These are phyloP conservation scores for Kickxella alabastrina DNA, from an alignment of 192 early-diverging fungal genomes.

Conservation along the genomic window DNA sequence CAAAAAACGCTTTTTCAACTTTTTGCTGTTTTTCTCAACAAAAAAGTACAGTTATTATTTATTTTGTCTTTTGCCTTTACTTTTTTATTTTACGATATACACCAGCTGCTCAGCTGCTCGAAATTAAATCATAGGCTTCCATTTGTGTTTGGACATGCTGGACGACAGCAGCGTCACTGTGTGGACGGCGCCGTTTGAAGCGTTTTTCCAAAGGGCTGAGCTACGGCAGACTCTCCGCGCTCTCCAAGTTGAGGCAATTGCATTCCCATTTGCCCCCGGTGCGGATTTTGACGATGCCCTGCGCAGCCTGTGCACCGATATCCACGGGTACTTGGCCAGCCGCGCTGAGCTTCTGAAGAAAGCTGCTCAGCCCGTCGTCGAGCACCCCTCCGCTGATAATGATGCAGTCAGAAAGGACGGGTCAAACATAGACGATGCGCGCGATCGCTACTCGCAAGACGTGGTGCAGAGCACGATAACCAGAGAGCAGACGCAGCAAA, in stretches of 20 bases:
- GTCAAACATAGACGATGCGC: not conserved
- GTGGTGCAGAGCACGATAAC: slow-evolving; percentile 40
- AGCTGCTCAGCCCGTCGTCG: not conserved
- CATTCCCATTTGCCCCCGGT: slow-evolving; percentile 13
- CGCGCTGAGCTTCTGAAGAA: not conserved
- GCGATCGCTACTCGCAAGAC: not conserved
- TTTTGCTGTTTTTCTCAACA: not conserved
- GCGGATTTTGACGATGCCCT: slow-evolving; percentile 12
- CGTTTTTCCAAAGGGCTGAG: slow-evolving; percentile 25
- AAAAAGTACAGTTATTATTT: too few species aligned
- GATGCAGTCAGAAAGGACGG: not conserved
- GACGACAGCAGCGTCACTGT: too few species aligned
- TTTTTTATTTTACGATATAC: too few species aligned
- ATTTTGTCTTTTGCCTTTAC: too few species aligned
- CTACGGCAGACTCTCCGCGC: slow-evolving; percentile 33
- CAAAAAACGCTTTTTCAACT: not conserved
- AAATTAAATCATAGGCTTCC: too few species aligned
- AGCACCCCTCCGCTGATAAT: not conserved
- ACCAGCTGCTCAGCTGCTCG: too few species aligned
- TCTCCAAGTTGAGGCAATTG: slow-evolving; percentile 31
- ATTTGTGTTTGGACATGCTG: too few species aligned
- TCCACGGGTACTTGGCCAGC: slow-evolving; percentile 10
- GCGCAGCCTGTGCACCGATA: slow-evolving; percentile 8
- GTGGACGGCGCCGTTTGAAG: slow-evolving; percentile 30
- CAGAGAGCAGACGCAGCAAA: slow-evolving; percentile 49